These are phyloP conservation scores for Tinospora cordifolia DNA, from an alignment of 164 flowering plant genomes.

Conservation along the genomic window DNA sequence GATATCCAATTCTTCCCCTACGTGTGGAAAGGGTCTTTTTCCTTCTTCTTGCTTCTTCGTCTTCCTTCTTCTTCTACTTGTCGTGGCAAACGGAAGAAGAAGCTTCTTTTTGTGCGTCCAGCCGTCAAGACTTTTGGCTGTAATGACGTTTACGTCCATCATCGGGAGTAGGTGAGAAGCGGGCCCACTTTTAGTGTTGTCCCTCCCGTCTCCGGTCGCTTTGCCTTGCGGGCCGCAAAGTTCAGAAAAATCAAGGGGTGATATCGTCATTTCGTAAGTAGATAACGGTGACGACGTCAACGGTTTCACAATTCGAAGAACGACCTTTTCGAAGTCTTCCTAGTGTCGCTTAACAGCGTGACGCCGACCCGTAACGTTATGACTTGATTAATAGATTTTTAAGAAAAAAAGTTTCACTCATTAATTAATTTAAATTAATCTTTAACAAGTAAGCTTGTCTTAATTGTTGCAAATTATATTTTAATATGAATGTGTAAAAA, in stretches of 20 bases:
- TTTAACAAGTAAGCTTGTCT: too few species aligned
- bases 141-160: neutral
- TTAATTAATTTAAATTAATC: too few species aligned
- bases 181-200: neutral
- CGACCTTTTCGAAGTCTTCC: neutral
- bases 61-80: too few species aligned
- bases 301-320: neutral
- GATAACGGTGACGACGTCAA: neutral
- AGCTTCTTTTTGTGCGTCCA: neutral
- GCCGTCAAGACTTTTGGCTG: neutral
- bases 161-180: neutral
- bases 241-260: constrained; percentile 3
- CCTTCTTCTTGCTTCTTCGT: too few species aligned
- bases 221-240: neutral
- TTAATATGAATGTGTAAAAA: too few species aligned
- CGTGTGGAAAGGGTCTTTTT: constrained; percentile 1
- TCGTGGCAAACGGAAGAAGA: neutral
- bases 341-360: neutral
- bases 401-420: too few species aligned
- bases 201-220: neutral
- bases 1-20: neutral
- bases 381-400: neutral
- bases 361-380: neutral
- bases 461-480: too few species aligned
- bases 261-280: neutral